Evolutionary conservation across 495 filamentous ascomycete species (phyloP).

Genomic region (Hypoxylon subgilvum): DNA sequence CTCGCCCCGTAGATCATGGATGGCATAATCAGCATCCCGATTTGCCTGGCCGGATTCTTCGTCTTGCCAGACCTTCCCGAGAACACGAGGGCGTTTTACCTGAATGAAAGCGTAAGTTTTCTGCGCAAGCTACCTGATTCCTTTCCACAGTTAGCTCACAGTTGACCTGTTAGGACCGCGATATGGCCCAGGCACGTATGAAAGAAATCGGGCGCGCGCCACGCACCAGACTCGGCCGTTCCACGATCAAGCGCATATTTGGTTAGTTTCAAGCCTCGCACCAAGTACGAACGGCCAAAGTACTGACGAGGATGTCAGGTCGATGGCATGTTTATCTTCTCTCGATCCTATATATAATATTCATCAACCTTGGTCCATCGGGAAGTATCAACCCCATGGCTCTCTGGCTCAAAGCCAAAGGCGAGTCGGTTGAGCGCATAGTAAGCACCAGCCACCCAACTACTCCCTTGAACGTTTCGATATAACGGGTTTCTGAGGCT

Average conservation of each 20-base stretch:
- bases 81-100: constrained; percentile 50
- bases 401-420: constrained; percentile 54
- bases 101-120: constrained; percentile 45
- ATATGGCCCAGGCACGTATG: constrained; percentile 55
- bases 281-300: not conserved
- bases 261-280: constrained; percentile 22
- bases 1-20: constrained; percentile 45
- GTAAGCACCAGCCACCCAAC: constrained; percentile 15
- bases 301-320: constrained; percentile 11
- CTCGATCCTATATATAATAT: constrained; percentile 49
- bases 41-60: constrained; percentile 52
- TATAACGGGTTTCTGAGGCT: not conserved
- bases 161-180: constrained; percentile 47
- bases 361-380: constrained; percentile 38
- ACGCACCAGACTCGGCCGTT: constrained; percentile 52
- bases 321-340: constrained; percentile 60
- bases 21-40: constrained; percentile 54
- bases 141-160: not conserved
- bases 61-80: constrained; percentile 52
- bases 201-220: constrained; percentile 53
- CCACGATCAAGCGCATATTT: constrained; percentile 61
- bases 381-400: constrained; percentile 38
- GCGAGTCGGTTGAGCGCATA: constrained; percentile 49
- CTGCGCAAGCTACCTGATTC: not conserved
- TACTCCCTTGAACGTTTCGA: too few species aligned